Conservation (phyloP, 495 filamentous ascomycete species). For the Neurospora sp. region DNA sequence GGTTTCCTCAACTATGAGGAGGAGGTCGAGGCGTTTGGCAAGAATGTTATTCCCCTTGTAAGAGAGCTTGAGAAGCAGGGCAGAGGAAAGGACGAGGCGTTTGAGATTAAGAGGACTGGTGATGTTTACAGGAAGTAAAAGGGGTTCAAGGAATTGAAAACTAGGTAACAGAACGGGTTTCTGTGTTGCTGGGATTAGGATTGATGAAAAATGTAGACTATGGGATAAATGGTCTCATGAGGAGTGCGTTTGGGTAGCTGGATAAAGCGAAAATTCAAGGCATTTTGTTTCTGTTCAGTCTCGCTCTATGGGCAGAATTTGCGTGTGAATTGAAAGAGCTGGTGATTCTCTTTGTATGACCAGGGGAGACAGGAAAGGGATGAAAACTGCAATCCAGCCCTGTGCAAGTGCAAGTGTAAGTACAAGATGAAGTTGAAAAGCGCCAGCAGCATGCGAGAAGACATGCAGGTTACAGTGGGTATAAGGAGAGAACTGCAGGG, state of each 20-base stretch:
- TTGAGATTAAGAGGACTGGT: conserved; percentile 31
- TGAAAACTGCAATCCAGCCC: background rate
- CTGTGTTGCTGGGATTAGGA: background rate
- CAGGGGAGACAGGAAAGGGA: background rate
- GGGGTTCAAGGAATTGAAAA: background rate
- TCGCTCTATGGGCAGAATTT: background rate
- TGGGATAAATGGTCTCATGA: background rate
- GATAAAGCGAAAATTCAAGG: background rate
- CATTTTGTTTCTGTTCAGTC: background rate
- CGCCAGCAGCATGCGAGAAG: background rate
- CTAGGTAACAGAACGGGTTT: background rate
- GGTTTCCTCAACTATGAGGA: conserved; percentile 40
- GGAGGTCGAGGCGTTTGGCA: conserved; percentile 36
- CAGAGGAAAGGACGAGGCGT: conserved; percentile 32
- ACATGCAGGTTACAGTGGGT: background rate
- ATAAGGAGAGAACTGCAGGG: background rate
- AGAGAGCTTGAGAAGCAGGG: conserved; percentile 34
- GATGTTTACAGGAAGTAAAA: conserved; percentile 24
- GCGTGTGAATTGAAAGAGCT: background rate
- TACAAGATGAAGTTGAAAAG: background rate
- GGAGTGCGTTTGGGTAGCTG: background rate
- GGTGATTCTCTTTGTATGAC: background rate
- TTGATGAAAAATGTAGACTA: background rate
- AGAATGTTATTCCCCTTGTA: conserved; percentile 32
- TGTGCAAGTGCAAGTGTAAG: background rate